phyloP scores from a whole-genome alignment of 139 green algal genomes.

The Zygnema circumcarinatum region DNA sequence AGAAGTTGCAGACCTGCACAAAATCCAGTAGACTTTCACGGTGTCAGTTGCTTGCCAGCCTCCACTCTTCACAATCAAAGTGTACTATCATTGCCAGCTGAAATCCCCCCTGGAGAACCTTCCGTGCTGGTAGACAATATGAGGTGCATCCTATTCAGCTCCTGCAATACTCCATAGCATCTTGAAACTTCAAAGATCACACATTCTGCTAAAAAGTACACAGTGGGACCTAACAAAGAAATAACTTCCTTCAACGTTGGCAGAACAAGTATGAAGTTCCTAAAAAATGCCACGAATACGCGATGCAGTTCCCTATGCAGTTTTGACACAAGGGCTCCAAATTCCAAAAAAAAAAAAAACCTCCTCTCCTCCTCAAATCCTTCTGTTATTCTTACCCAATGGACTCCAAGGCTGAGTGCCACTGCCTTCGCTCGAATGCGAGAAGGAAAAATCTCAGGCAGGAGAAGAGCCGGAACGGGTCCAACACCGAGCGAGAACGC shows the following conservation, averaged over 20 bases:
- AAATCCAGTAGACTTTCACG: background rate
- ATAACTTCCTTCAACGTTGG: too few species aligned
- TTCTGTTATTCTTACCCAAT: constrained; percentile 25
- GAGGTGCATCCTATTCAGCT: too few species aligned
- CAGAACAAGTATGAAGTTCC: too few species aligned
- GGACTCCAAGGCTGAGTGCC: background rate
- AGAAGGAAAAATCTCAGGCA: constrained; percentile 86
- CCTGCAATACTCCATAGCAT: too few species aligned
- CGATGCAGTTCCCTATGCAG: too few species aligned
- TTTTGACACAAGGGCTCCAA: too few species aligned
- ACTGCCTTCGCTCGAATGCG: constrained; percentile 75
- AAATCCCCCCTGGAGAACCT: background rate
- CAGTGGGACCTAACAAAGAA: too few species aligned
- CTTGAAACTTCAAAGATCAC: too few species aligned
- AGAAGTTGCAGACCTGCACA: constrained; percentile 81
- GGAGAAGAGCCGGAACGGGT: constrained; percentile 88
- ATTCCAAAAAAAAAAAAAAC: too few species aligned
- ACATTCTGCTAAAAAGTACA: too few species aligned
- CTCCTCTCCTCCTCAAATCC: too few species aligned
- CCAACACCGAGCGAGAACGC: constrained; percentile 89
- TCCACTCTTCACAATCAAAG: background rate
- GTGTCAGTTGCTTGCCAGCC: background rate
- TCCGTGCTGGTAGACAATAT: background rate
- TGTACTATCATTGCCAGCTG: background rate
- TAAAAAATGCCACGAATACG: too few species aligned